A percentile compares a stretch with the other conserved stretches of the same genome.
phyloP scores from a whole-genome alignment of 176 grass and related monocot genomes.

The Bromus sterilis region DNA sequence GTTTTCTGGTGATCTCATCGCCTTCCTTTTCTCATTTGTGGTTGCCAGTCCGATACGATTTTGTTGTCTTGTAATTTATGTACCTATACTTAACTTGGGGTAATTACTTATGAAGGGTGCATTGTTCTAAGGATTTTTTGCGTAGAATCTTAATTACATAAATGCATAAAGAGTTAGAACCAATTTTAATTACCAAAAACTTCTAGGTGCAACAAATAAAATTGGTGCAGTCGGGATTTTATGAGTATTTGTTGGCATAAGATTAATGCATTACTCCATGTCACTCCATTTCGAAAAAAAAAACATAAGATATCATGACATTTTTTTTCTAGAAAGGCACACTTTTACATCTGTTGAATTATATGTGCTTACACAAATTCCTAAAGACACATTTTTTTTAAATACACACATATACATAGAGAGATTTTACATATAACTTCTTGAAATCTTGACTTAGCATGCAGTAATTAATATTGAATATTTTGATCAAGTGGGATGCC shows the following conservation, averaged over 20 bases:
- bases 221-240: not conserved
- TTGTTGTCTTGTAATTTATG: constrained; percentile 15
- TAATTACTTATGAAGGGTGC: not conserved
- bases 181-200: not conserved
- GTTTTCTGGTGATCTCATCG: constrained; percentile 30
- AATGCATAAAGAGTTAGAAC: not conserved
- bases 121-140: not conserved
- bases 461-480: not conserved
- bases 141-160: not conserved
- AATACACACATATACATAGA: not conserved
- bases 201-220: not conserved
- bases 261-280: not conserved
- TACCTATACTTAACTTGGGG: constrained; percentile 10
- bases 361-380: not conserved
- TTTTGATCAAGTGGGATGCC: not conserved
- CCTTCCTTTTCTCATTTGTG: constrained; percentile 16
- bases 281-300: not conserved
- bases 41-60: constrained; percentile 13
- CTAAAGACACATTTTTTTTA: not conserved
- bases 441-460: not conserved
- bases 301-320: not conserved
- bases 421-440: too few species aligned
- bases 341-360: not conserved
- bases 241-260: not conserved
- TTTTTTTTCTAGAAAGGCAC: not conserved